These are phyloP conservation scores for Scedosporium minutisporum DNA, from an alignment of 2,329 filamentous ascomycete species.

Conservation along the genomic window DNA sequence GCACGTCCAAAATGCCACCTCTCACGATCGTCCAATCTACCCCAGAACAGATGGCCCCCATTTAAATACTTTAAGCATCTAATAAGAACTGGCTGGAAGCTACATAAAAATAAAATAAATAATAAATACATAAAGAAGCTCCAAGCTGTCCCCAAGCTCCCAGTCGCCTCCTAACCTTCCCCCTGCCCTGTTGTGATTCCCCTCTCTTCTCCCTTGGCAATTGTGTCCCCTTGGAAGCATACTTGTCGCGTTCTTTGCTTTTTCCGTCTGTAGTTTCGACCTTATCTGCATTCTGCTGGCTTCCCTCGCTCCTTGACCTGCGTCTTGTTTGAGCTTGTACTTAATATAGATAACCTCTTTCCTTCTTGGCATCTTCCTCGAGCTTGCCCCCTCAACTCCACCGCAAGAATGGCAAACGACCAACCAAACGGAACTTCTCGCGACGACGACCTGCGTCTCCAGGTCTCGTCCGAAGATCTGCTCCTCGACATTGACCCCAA, in stretches of 20 bases:
- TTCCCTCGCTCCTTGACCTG: neutral
- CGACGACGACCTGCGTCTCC: constrained; percentile 11
- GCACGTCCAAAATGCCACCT: constrained; percentile 5
- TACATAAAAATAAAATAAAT: neutral
- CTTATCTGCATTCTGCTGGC: too few relatives aligned
- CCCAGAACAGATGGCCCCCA: neutral
- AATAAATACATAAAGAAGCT: neutral
- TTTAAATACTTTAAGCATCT: neutral
- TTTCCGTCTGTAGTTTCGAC: neutral
- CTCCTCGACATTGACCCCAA: constrained; percentile 15
- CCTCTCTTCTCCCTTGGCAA: too few relatives aligned
- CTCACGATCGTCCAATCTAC: constrained; percentile 5
- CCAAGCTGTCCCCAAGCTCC: neutral
- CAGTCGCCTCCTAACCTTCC: neutral
- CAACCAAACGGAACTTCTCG: neutral
- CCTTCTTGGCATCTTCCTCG: neutral
- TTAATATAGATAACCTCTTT: neutral
- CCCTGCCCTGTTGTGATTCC: neutral
- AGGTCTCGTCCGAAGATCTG: constrained; percentile 13
- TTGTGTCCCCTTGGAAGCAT: neutral
- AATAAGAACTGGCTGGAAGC: neutral
- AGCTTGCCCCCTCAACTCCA: neutral
- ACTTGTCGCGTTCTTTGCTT: neutral
- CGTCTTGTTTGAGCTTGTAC: neutral
- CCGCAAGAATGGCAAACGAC: constrained; percentile 1